phyloP scores from a whole-genome alignment of 495 filamentous ascomycete species.

The Letharia columbiana region DNA sequence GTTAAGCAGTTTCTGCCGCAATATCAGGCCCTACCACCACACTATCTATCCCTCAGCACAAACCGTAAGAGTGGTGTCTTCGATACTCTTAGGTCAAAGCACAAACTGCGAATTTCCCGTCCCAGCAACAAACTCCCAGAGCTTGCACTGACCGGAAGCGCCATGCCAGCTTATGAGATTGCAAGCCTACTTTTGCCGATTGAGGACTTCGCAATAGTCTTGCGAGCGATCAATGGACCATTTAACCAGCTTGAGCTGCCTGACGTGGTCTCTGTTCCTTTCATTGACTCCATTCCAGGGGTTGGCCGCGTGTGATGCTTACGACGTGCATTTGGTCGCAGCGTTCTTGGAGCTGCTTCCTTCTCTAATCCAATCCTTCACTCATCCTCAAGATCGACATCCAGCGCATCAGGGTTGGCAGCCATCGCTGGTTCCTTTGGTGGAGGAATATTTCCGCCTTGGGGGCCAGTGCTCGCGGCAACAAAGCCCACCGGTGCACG shows the following conservation, averaged over 20 bases:
- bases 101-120: neutral
- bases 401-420: constrained; percentile 79
- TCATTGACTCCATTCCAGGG: neutral
- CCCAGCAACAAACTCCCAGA: neutral
- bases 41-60: neutral
- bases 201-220: neutral
- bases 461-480: constrained; percentile 68
- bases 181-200: neutral
- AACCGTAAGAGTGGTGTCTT: neutral
- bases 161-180: neutral
- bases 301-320: neutral
- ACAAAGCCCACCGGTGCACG: constrained; percentile 88
- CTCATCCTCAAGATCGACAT: constrained; percentile 52
- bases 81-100: neutral
- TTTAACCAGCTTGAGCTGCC: neutral
- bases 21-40: neutral
- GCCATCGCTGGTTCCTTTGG: constrained; percentile 40
- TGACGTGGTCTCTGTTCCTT: neutral
- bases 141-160: neutral
- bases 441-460: constrained; percentile 57
- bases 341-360: neutral
- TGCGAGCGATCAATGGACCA: neutral
- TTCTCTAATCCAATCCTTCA: neutral
- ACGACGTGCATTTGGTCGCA: neutral
- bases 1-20: neutral